Evolutionary conservation across 495 filamentous ascomycete genomes (phyloP).

Genomic region (Ascobolus immersus): DNA sequence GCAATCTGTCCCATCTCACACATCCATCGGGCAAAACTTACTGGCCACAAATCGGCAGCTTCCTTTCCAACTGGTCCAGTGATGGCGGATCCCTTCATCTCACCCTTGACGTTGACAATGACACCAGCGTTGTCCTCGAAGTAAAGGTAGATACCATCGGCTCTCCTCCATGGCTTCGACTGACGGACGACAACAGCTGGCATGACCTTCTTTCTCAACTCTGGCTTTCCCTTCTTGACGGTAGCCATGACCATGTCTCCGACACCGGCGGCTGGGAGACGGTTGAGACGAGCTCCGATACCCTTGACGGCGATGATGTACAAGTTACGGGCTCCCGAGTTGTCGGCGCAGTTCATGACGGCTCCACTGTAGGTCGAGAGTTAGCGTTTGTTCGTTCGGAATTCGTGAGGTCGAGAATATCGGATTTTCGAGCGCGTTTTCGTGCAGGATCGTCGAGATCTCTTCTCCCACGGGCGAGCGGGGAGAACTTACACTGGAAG

Average conservation of each 20-base stretch:
- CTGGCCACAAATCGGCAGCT: slow-evolving; percentile 96
- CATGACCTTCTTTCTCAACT: slow-evolving; percentile 99
- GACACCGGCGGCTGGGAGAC: slow-evolving; percentile 89
- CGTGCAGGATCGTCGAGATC: not conserved
- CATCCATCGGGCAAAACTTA: slow-evolving; percentile 22
- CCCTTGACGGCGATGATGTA: slow-evolving; percentile 99
- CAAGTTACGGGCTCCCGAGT: slow-evolving; percentile 93
- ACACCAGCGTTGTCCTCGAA: slow-evolving; percentile 99
- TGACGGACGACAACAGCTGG: slow-evolving; percentile 93
- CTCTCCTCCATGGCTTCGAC: slow-evolving; percentile 95
- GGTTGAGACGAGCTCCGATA: slow-evolving; percentile 93
- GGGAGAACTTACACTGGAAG: slow-evolving; percentile 70
- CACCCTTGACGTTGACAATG: slow-evolving; percentile 99
- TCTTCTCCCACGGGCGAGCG: too few relatives aligned
- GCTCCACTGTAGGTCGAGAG: slow-evolving; percentile 39
- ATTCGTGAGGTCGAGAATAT: not conserved
- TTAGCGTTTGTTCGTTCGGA: not conserved
- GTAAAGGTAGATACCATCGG: slow-evolving; percentile 95
- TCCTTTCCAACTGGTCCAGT: slow-evolving; percentile 99
- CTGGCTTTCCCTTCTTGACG: slow-evolving; percentile 99
- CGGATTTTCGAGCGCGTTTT: not conserved
- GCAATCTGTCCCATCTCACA: slow-evolving; percentile 1
- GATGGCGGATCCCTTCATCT: slow-evolving; percentile 99
- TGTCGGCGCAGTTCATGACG: slow-evolving; percentile 93
- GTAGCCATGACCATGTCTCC: slow-evolving; percentile 99